phyloP scores from a whole-genome alignment of 176 grass and related monocot genomes.

The Musa acuminata region DNA sequence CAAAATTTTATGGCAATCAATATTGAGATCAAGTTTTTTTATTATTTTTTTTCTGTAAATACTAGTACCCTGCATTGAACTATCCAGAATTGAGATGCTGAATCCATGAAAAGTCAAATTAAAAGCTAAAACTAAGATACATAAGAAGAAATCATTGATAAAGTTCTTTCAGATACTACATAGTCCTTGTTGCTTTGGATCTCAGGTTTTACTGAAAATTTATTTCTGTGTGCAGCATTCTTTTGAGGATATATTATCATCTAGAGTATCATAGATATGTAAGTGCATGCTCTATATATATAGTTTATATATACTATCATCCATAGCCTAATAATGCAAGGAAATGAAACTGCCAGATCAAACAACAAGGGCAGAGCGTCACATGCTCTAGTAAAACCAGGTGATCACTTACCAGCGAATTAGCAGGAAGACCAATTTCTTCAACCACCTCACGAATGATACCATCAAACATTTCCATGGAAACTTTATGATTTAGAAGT shows the following conservation, averaged over 20 bases:
- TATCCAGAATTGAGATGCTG: no score
- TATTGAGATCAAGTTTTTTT: no score
- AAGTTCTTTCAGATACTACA: not conserved
- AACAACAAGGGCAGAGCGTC: not conserved
- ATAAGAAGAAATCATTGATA: not conserved
- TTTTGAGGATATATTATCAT: not conserved
- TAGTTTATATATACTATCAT: no score
- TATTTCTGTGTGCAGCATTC: not conserved
- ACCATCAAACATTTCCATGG: slow-evolving; percentile 84
- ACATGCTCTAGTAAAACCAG: not conserved
- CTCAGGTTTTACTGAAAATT: not conserved
- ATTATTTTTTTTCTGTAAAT: no score
- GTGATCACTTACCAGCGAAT: slow-evolving; percentile 46
- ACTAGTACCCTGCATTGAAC: no score
- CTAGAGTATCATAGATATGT: not conserved
- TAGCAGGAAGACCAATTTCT: slow-evolving; percentile 85
- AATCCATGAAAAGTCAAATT: not conserved
- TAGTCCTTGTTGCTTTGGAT: not conserved
- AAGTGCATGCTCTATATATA: not conserved
- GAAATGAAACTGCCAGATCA: not conserved
- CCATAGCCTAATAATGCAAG: not conserved
- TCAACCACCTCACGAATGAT: slow-evolving; percentile 89
- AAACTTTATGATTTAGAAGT: slow-evolving; percentile 42
- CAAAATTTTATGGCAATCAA: no score
- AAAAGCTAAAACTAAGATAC: not conserved